Percentiles rank a stretch among this genome's conserved stretches.
phyloP scores from a whole-genome alignment of 805 yeast species.

The Metschnikowia hibisci region DNA sequence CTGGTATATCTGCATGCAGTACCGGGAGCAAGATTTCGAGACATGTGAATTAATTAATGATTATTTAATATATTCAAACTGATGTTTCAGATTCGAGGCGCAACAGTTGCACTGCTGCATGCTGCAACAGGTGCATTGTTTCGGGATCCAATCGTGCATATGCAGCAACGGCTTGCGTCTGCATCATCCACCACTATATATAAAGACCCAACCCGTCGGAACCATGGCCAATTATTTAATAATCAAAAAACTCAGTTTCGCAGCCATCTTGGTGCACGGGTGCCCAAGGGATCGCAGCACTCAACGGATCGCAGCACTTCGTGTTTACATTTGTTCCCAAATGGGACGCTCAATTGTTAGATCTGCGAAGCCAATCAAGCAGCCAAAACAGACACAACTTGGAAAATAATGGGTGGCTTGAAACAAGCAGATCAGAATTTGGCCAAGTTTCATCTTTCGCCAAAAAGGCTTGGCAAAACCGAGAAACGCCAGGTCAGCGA shows the following conservation, averaged over 20 bases:
- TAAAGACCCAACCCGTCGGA: not conserved
- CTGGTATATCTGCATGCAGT: too few species aligned
- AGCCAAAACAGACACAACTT: not conserved
- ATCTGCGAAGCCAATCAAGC: not conserved
- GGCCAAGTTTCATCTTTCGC: slow-evolving; percentile 10
- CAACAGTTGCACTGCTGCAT: not conserved
- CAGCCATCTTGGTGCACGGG: slow-evolving; percentile 3
- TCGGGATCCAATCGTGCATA: not conserved
- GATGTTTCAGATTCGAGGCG: too few species aligned
- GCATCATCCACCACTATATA: not conserved
- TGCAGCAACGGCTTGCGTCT: slow-evolving; percentile 1
- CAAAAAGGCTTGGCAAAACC: not conserved
- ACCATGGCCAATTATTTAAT: too few species aligned
- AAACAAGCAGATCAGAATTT: slow-evolving; percentile 1
- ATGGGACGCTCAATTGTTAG: not conserved
- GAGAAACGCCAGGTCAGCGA: slow-evolving; percentile 3
- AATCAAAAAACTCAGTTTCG: not conserved
- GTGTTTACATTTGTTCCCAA: slow-evolving; percentile 1
- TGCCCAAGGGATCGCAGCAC: not conserved
- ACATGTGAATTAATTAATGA: too few species aligned
- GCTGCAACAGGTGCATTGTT: not conserved
- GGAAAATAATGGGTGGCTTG: not conserved
- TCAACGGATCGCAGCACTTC: too few species aligned
- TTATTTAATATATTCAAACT: not conserved
- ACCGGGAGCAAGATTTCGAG: too few species aligned